Percentiles rank a stretch among this genome's conserved stretches.
phyloP scores from a whole-genome alignment of 768 basidiomycete species.

The Termitomyces eurrhizus region DNA sequence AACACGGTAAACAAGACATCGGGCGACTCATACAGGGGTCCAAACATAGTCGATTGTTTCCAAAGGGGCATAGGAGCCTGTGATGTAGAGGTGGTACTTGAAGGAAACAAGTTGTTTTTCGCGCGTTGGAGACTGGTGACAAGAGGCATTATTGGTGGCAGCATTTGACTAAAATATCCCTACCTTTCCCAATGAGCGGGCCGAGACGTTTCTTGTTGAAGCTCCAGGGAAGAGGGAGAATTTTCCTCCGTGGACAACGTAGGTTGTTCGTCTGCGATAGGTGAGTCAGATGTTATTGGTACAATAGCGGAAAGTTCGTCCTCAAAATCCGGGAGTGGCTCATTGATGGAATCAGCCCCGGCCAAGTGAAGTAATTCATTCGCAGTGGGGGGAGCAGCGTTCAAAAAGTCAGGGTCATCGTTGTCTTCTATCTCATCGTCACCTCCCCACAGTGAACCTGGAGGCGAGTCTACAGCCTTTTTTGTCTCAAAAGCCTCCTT shows the following conservation, averaged over 20 bases:
- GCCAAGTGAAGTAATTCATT: slow-evolving; percentile 48
- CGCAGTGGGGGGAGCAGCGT: slow-evolving; percentile 28
- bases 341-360: slow-evolving; percentile 36
- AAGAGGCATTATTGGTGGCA: slow-evolving; percentile 5
- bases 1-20: neutral
- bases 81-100: slow-evolving; percentile 16
- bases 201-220: slow-evolving; percentile 8
- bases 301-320: slow-evolving; percentile 24
- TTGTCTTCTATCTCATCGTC: slow-evolving; percentile 17
- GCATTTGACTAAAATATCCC: neutral
- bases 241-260: neutral
- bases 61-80: slow-evolving; percentile 27
- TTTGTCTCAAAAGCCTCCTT: neutral
- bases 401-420: neutral
- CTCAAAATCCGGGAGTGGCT: slow-evolving; percentile 54
- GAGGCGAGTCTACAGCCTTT: neutral
- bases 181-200: slow-evolving; percentile 24
- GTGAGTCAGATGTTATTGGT: neutral
- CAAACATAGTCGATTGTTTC: slow-evolving; percentile 61
- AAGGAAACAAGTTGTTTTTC: slow-evolving; percentile 47
- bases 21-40: slow-evolving; percentile 39
- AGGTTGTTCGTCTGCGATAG: neutral
- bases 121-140: slow-evolving; percentile 34
- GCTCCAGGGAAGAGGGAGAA: neutral
- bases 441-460: slow-evolving; percentile 8